Evolutionary conservation across 2,329 filamentous ascomycete species (phyloP), one percentile per base, ranked within the genome.

Genomic region (Penicillium sp.): DNA sequence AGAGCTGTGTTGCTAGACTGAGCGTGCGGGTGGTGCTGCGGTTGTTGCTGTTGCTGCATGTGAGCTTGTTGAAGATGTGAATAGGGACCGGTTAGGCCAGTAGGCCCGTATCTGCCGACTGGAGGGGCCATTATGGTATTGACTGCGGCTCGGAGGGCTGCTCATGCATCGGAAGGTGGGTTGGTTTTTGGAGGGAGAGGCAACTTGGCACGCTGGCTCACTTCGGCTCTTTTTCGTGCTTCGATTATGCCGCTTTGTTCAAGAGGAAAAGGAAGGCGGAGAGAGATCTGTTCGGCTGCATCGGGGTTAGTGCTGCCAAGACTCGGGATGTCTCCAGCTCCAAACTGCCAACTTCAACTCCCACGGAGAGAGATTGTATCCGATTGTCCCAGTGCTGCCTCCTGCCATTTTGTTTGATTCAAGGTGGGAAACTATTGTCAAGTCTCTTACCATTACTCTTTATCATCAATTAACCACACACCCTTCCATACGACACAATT

Each of bases 81-180:
- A 74, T 88, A 89, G 29, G 86, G 85, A 66, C 84, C 86, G 49
- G 82, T 85, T 66, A 86, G 72, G 82, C 84, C 74, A 82, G 85
- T 73, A 77, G 84, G 73, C 83, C 76, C 84, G 74, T 86, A 88
- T 71, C 86, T 81, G 73, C 82, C 82, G 70, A 84, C 82, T 65
- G 84, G 83, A 73, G 85, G 85, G 74, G 86, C 83, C 86, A 88
- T 89, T 60, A 62, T 73, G 38, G 23, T 41, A 60, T 51, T 51
- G 53, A 62, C 13, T 57, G 57, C 49, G 60, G 62, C 56, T 64
- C 56, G 56, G 57, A 29, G 55, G 54, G 60, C 51, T 62, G 61
- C 57, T 57, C 61, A 67, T 63, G 62, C 64, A 68, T 70, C 55
- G 62, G 63, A 63, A 58, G 51, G n/a, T 51, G 61, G 60, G 59